A percentile compares a stretch with the other conserved stretches of the same genome.
These are phyloP conservation scores for Triticum monococcum DNA, from an alignment of 176 grass and related monocot species.

Conservation along the genomic window DNA sequence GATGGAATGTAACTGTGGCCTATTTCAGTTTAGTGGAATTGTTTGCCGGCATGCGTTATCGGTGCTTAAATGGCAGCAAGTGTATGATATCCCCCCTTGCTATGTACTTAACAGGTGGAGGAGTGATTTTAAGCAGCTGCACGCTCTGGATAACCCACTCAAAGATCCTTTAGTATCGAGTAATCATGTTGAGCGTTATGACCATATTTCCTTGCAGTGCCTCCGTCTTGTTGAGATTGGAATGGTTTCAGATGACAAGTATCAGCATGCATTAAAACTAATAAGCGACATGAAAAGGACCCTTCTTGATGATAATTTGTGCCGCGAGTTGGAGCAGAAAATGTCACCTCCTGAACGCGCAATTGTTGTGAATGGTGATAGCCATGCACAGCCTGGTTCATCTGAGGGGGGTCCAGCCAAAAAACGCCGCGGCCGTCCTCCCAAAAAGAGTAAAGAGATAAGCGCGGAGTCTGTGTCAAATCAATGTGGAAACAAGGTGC, in stretches of 20 bases:
- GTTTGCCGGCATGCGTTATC: conserved; percentile 66
- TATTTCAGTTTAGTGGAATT: conserved; percentile 64
- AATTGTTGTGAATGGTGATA: conserved; percentile 44
- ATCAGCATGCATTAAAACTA: conserved; percentile 52
- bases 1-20: conserved; percentile 64
- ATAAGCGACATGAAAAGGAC: conserved; percentile 51
- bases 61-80: conserved; percentile 66
- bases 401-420: conserved; percentile 49
- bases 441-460: conserved; percentile 68
- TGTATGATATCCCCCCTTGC: conserved; percentile 53
- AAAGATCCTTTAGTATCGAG: conserved; percentile 40
- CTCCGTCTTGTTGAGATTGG: conserved; percentile 75
- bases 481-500: conserved; percentile 37
- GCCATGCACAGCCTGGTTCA: conserved; percentile 46
- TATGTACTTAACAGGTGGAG: conserved; percentile 71
- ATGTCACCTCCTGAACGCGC: conserved; percentile 46
- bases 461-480: conserved; percentile 49
- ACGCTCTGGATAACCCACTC: conserved; percentile 42
- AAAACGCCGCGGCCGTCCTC: conserved; percentile 74
- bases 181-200: conserved; percentile 62
- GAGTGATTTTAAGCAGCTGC: conserved; percentile 54
- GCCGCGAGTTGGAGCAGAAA: conserved; percentile 62
- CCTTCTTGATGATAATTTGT: conserved; percentile 70
- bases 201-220: conserved; percentile 64
- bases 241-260: conserved; percentile 59